Base-by-base conservation (phyloP, 768 basidiomycete species). In the Termitomyces sp. region DNA sequence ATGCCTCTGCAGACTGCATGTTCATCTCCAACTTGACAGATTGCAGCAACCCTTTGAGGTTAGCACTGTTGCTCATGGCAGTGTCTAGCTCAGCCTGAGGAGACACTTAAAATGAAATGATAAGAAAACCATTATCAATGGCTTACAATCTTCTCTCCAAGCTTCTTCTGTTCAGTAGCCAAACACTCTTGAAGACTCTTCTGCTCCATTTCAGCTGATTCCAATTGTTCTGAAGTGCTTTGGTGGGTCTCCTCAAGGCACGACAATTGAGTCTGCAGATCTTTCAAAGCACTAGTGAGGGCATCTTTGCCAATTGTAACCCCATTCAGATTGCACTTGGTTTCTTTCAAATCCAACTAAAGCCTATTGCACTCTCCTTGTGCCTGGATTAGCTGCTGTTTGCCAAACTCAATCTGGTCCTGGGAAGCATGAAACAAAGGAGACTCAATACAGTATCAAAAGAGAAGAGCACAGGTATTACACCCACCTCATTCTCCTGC, bases 341-440 rank as follows among this genome's bases (percentile, higher is more conserved):
- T 51, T 51, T 51, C 33, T 51, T 51, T 51, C 50, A 52, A 52
- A 38, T 36, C 35, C 12, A 22, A 52, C 36, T 0, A 1, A 52
- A 52, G 51, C 51, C 12, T 52, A 38, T 52, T 52, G 35, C 35
- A 52, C 35, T 52, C 51, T 52, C 51, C 35, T 52, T 52, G 35
- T 15, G 1, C 36, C 36, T 36, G 13, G 36, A 52, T 35, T 22
- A 52, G 51, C 35, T 52, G 35, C 15, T 38, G 51, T 5, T 0
- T 2, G 12, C 51, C 20, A 20, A 7, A 36, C 13, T 52, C 12
- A 5, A 52, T 36, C 20, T 22, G 6, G 51, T 52, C 20, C 51
- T 52, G 28, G 28, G 28, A 28, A 28, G 28, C 28, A 28, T 28
- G 28, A 28, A 28, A 28, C 28, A 28, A 36, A 35, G 15, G 51